phyloP scores from a whole-genome alignment of 176 grass and related monocot species.

The Melocanna baccifera region DNA sequence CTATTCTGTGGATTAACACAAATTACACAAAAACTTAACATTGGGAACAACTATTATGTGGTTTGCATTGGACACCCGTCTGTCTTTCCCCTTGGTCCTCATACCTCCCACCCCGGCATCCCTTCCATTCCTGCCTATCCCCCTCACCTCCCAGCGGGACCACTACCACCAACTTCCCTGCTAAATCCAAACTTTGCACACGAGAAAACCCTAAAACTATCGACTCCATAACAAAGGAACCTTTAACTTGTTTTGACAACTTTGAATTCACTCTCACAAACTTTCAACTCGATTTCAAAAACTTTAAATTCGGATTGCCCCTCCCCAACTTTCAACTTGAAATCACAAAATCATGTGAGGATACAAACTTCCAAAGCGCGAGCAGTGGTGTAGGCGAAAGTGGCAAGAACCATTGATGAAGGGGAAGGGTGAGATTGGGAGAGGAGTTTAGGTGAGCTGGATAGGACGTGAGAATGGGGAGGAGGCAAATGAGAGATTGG shows the following conservation, averaged over 20 bases:
- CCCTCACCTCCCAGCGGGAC: neutral
- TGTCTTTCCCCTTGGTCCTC: neutral
- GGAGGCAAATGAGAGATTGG: too few species aligned
- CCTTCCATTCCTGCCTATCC: neutral
- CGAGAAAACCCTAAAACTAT: neutral
- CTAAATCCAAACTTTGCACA: neutral
- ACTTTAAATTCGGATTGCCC: neutral
- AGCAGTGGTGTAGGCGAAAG: too few species aligned
- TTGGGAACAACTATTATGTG: neutral
- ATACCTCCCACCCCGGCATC: neutral
- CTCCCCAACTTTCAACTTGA: too few species aligned
- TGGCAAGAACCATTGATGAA: accelerated
- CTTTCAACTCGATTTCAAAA: neutral
- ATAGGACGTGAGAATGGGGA: too few species aligned
- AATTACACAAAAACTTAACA: neutral
- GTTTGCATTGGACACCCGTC: accelerated
- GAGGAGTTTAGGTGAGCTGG: too few species aligned
- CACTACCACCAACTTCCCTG: neutral
- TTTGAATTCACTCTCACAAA: neutral
- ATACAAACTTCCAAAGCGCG: too few species aligned
- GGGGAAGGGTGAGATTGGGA: too few species aligned
- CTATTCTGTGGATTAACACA: neutral
- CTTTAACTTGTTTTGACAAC: neutral
- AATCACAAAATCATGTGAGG: too few species aligned
- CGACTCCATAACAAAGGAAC: neutral